Evolutionary conservation across 1,139 yeast species (phyloP).

Genomic region (Zhuliangozyma parablackwelliae): DNA sequence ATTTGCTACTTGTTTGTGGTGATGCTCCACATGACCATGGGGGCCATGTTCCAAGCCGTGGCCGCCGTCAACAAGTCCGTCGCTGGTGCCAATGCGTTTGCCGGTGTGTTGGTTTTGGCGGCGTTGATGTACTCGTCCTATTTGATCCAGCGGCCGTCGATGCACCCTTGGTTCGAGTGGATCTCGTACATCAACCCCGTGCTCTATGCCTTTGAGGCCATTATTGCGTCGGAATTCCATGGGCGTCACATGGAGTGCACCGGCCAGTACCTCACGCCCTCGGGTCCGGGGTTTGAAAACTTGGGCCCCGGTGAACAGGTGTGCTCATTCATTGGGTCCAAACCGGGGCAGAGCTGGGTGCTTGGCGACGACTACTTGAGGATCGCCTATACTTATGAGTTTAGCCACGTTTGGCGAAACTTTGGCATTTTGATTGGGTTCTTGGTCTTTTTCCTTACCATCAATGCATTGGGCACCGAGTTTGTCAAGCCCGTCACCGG

Average conservation of each 20-base stretch:
- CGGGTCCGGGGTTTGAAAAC: constrained; percentile 47
- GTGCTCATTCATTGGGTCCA: constrained; percentile 50
- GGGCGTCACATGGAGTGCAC: constrained; percentile 52
- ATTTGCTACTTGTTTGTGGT: constrained; percentile 42
- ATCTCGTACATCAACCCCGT: constrained; percentile 55
- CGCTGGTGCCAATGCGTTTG: constrained; percentile 49
- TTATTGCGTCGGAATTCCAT: constrained; percentile 54
- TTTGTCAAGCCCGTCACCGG: constrained; percentile 46
- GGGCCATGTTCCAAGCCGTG: constrained; percentile 44
- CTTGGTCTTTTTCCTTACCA: constrained; percentile 43
- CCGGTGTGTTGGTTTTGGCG: constrained; percentile 47
- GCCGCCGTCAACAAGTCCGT: constrained; percentile 44
- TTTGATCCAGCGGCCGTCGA: constrained; percentile 52
- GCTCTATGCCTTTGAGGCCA: constrained; percentile 52
- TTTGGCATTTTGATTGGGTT: constrained; percentile 58
- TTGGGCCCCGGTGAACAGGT: constrained; percentile 35
- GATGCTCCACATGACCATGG: constrained; percentile 26
- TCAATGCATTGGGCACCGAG: constrained; percentile 49
- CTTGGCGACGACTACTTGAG: constrained; percentile 47
- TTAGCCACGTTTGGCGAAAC: constrained; percentile 60
- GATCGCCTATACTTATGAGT: constrained; percentile 36
- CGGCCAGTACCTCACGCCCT: constrained; percentile 37
- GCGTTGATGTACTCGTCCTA: constrained; percentile 51
- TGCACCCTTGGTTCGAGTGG: constrained; percentile 70
- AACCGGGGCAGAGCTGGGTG: constrained; percentile 40